These are phyloP conservation scores for Neurospora hispaniola DNA, from an alignment of 495 filamentous ascomycete species.

Conservation along the genomic window DNA sequence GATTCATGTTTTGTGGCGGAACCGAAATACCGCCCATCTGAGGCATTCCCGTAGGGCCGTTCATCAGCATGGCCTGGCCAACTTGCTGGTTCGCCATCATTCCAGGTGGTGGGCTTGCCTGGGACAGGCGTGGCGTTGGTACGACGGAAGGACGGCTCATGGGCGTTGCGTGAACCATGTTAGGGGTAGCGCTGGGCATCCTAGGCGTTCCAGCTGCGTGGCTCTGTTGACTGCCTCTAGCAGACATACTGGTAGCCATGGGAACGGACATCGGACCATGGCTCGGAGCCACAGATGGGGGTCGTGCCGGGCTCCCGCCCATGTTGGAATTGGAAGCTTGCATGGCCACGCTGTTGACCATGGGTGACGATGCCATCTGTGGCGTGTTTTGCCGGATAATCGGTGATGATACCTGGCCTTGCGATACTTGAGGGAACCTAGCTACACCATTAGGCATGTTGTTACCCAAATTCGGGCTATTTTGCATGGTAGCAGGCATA, in stretches of 20 bases:
- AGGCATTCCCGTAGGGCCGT: constrained; percentile 31
- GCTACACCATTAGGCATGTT: constrained; percentile 46
- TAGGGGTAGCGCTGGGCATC: constrained; percentile 68
- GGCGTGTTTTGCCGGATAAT: constrained; percentile 72
- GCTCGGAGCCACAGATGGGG: constrained; percentile 66
- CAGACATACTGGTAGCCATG: constrained; percentile 61
- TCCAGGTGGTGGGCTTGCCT: constrained; percentile 54
- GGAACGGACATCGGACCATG: constrained; percentile 51
- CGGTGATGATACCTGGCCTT: constrained; percentile 67
- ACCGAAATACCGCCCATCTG: constrained; percentile 17
- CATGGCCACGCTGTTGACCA: constrained; percentile 66
- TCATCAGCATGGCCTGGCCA: constrained; percentile 40
- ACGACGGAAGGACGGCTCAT: constrained; percentile 56
- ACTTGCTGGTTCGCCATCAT: constrained; percentile 45
- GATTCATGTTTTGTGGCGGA: constrained; percentile 6
- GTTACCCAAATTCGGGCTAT: neutral
- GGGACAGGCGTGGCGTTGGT: constrained; percentile 60
- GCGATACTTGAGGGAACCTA: constrained; percentile 48
- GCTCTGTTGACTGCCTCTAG: constrained; percentile 71
- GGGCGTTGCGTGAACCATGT: constrained; percentile 60
- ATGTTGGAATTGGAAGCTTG: constrained; percentile 67
- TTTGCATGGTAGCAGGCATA: neutral
- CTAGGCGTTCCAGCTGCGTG: constrained; percentile 69
- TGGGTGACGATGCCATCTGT: constrained; percentile 65
- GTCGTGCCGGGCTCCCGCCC: constrained; percentile 65